Base-by-base conservation (phyloP, 75 land plant genomes). In the Selaginella tamariscina region DNA sequence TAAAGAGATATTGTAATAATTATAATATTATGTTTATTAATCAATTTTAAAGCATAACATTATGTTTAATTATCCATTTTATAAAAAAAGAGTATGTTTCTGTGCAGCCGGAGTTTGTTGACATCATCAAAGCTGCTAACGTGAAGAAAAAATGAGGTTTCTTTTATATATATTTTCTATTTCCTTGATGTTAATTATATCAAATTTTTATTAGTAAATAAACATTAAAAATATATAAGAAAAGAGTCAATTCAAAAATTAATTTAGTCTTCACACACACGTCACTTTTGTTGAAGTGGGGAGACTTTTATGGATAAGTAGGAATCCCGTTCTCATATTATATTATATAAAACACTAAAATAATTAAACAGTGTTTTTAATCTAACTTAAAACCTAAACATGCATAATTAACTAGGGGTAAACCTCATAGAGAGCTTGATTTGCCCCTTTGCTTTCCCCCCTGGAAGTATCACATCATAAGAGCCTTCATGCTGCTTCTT, bases 61-160 rank as follows among this genome's bases (percentile, higher is more conserved):
- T 28, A 23, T 65, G 63, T 59, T 11, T 0, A 59, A 28, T 1
- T 59, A 29, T 59, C 39, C 11, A 23, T 32, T 44, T 32, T 32
- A 44, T 44, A 65, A 32, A 44, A 29, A 31, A 32, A 32, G 22
- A 32, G 32, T 65, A 65, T 27, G 15, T 22, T 22, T 13, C 15
- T 1, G 65, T 71, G 65, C 76, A 85, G 83, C 76, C 83, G 15
- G 88, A 86, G 65, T 86, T 86, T 69, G 55, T 86, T 23, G 86
- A 86, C 62, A 86, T 86, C 64, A 86, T 83, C 69, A 86, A 83
- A 59, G 32, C 88, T 30, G 88, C 86, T 69, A 32, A 31, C 18
- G 49, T 59, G 24, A 73, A 73, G 75, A 57, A 59, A 1, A 39
- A 39, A 15, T 39, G n/a, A n/a, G n/a, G n/a, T n/a, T n/a, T n/a